Base-by-base conservation (phyloP, 2,329 filamentous ascomycete genomes). In the Pyrenophora tritici-repentis region DNA sequence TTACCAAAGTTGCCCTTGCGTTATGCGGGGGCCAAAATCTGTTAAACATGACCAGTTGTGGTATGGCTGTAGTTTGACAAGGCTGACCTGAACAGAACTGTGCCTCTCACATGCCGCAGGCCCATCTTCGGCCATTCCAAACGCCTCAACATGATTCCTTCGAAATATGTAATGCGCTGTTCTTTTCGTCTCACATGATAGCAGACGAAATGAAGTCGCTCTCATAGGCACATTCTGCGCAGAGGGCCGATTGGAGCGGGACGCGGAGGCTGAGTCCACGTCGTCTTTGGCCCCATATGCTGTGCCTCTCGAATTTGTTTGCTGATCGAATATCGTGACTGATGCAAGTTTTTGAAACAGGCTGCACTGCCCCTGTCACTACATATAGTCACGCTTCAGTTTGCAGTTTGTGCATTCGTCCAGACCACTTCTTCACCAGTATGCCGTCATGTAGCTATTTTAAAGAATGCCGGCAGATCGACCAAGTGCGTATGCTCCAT, bases 291-390 rank as follows among this genome's bases (percentile, higher is more conserved):
- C 50, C 53, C 53, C 45, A 42, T 42, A 33, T 56, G 53, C 51
- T 49, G 50, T 65, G 47, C 49, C 38, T 52, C 47, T 56, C n/a
- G 29, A 13, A 29, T 45, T 46, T 36, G 35, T 39, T 44, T 62
- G 42, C 48, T 51, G 41, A 54, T 42, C 16, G 36, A 48, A 39
- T 47, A 29, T 49, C 46, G 36, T 34, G 26, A 24, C 43, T 20
- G 43, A 51, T 50, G 44, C 43, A 53, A 36, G 39, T 13, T 33
- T 32, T 47, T 14, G 18, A 41, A 26, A 46, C 43, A 54, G 37
- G 20, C 33, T 44, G 43, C 35, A 49, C 37, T 42, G 53, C 41
- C 49, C 53, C 18, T 49, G 16, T 44, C 26, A 31, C 40, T 31
- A 33, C 33, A 26, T 18, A 24, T 38, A 32, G 20, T 44, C 34